phyloP scores from a whole-genome alignment of 352 stramenopile genomes.

The Albugo candida region DNA sequence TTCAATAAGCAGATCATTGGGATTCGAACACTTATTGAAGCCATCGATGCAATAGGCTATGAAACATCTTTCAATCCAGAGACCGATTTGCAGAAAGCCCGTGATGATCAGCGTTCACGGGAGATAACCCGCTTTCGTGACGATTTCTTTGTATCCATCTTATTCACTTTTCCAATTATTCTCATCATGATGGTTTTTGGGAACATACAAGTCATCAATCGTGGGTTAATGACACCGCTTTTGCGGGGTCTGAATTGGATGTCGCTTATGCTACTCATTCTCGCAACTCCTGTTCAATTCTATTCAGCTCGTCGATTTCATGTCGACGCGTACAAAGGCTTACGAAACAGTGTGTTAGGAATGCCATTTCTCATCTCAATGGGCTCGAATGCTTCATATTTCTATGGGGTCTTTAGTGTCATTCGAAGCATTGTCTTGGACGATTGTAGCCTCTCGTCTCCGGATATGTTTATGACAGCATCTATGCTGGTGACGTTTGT shows the following conservation, averaged over 20 bases:
- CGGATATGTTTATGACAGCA: conserved; percentile 95
- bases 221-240: conserved; percentile 24
- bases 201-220: conserved; percentile 40
- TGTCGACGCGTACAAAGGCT: conserved; percentile 80
- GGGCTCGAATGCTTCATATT: conserved; percentile 90
- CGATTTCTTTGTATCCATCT: conserved; percentile 71
- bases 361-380: conserved; percentile 97
- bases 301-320: conserved; percentile 87
- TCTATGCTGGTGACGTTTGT: conserved; percentile 97
- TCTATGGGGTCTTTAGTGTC: conserved; percentile 87
- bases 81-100: conserved; percentile 46
- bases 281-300: conserved; percentile 93
- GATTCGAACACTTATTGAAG: conserved; percentile 71
- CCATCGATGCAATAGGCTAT: conserved; percentile 80
- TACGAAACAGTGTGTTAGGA: conserved; percentile 78
- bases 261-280: conserved; percentile 41
- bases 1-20: conserved; percentile 61
- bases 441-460: conserved; percentile 40
- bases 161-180: conserved; percentile 89
- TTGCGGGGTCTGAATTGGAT: conserved; percentile 58
- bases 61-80: conserved; percentile 56
- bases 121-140: conserved; percentile 63
- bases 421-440: conserved; percentile 38
- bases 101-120: conserved; percentile 61
- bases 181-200: conserved; percentile 83